Evolutionary conservation across 1,284 basidiomycete genomes (phyloP).

Genomic region (Ustilago esculenta): DNA sequence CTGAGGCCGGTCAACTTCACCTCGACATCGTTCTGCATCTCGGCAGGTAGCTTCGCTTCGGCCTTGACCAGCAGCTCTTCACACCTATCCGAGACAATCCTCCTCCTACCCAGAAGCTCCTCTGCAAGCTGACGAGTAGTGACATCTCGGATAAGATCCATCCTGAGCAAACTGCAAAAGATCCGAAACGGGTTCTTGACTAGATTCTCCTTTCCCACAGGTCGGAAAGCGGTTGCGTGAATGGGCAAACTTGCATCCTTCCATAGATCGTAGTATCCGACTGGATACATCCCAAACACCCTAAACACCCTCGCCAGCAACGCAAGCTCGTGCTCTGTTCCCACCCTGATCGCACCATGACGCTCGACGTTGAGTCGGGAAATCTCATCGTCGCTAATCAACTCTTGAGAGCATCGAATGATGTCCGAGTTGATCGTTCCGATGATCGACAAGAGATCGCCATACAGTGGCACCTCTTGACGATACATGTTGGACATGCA

Average conservation of each 20-base stretch:
- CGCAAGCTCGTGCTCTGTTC: conserved; percentile 66
- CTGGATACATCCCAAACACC: conserved; percentile 68
- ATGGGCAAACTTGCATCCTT: conserved; percentile 67
- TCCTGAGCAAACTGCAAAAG: conserved; percentile 68
- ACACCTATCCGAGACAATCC: conserved; percentile 67
- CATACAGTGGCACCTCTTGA: conserved; percentile 69
- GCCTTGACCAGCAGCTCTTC: conserved; percentile 62
- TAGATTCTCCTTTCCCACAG: conserved; percentile 60
- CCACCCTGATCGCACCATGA: conserved; percentile 69
- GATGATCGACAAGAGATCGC: conserved; percentile 68
- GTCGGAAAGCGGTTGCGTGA: conserved; percentile 69
- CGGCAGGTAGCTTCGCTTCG: conserved; percentile 56
- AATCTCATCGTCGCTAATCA: conserved; percentile 51
- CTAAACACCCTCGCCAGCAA: conserved; percentile 68
- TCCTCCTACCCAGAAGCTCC: conserved; percentile 58
- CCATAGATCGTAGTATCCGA: conserved; percentile 69
- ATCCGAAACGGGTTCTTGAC: conserved; percentile 69
- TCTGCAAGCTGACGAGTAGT: conserved; percentile 59
- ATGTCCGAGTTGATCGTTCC: conserved; percentile 65
- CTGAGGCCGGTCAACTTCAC: not conserved
- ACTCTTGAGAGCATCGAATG: conserved; percentile 9
- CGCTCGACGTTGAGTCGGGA: conserved; percentile 67
- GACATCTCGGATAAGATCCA: conserved; percentile 65
- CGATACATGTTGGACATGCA: conserved; percentile 68
- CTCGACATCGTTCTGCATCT: conserved; percentile 46